Base-by-base conservation (phyloP, 129 eudicot genomes). In the Escallonia rubra region DNA sequence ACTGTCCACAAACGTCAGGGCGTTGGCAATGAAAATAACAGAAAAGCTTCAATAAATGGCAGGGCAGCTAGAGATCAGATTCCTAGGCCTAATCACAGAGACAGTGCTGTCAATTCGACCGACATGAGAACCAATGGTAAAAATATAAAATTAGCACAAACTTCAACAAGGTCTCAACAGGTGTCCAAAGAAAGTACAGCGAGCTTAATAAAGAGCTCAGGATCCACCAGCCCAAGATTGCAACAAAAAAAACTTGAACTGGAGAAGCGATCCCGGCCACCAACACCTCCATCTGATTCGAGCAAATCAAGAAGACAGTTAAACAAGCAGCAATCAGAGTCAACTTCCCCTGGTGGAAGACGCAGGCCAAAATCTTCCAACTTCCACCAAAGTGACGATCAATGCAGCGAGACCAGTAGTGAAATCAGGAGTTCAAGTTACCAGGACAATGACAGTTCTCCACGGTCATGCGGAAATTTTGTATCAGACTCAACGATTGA, bases 311-410 rank as follows among this genome's bases (percentile, higher is more conserved):
- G 77, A 74, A 88, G 76, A 70, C 89, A 77, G 65, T 44, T 81
- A 38, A 65, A 70, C 68, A 80, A 74, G 71, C 90, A 80, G 79
- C 80, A 71, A 59, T 10, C 68, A n/a, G 98, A 89, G 71, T 76
- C 84, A 7, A 85, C 65, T 74, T 93, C 98, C 39, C 95, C 98
- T 4, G 92, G 96, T 54, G 98, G 96, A 56, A 80, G 90, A 79
- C 82, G 88, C 16, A 69, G 92, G 67, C 74, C 83, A 23, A 93
- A 81, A 76, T 54, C 79, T 64, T 65, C 75, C 61, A 74, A 46
- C 61, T 4, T 61, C 48, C 86, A 77, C 50, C 88, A 72, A 69
- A 66, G 69, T 47, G 87, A 80, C 65, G 85, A 70, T 43, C 84
- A 61, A 59, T 57, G 9, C 63, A 83, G 74, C 61, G 97, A 80